Evolutionary conservation across 257 asterid genomes (phyloP), one percentile per base, ranked within the genome.

Genomic region (Oldenlandia corymbosa): DNA sequence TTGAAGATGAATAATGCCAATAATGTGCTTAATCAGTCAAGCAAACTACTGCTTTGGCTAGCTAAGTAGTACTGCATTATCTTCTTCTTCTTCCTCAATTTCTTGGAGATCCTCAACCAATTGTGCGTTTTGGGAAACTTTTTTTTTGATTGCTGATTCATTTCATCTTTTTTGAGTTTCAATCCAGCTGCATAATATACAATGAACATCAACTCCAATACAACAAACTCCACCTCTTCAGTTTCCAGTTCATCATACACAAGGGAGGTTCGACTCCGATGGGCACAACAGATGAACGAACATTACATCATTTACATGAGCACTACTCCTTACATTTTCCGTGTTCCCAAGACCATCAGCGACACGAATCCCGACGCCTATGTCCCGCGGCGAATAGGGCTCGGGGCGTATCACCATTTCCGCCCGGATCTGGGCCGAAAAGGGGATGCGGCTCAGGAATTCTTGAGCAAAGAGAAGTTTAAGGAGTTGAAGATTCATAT

Each of bases 371-470:
- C 78, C 5, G 77, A 71, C 64, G 79, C 78, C 34, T 82, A 79
- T 37, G 60, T 65, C 45, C 84, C 84, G 26, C 79, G 47, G 48
- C 30, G 12, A 5, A 30, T 76, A 0, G 80, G 81, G 28, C 37
- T 82, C 17, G 84, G 82, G 9, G 74, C 83, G 2, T 79, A 76
- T 68, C 83, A 82, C 71, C 75, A 74, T 71, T 70, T 76, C 23
- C 50, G 50, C 9, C 50, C 21, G 16, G 50, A 45, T 45, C 50
- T 45, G 4, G 50, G 0, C 55, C 60, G 55, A 0, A 81, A 81
- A 61, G 61, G 76, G 8, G 75, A 74, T 3, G 76, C 72, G 2
- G 62, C 69, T 32, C 68, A 64, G 12, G 42, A 61, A 8, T 51
- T 55, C 20, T 32, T 71, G 5, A 20, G 2, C 1, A 41, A 41